These are phyloP conservation scores for Solanum sejunctum DNA, from an alignment of 257 asterid species.

Conservation along the genomic window DNA sequence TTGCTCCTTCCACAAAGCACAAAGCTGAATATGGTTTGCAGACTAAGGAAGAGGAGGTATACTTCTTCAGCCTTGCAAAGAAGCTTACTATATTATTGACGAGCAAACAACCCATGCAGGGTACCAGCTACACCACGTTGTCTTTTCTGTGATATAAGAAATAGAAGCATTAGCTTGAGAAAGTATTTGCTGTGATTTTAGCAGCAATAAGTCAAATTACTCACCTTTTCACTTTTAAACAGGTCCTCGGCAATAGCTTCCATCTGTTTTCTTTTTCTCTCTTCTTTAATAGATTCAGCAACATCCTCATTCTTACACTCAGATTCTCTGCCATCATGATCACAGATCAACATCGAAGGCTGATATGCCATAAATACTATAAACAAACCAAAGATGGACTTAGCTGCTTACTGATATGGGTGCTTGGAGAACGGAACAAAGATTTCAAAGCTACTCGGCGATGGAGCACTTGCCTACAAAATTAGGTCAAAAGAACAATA, in stretches of 20 bases:
- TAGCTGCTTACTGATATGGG: constrained; percentile 58
- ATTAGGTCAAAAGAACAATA: neutral
- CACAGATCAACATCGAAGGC: neutral
- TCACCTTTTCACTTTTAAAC: constrained; percentile 71
- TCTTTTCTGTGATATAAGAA: neutral
- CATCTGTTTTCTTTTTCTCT: constrained; percentile 82
- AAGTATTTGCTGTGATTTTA: neutral
- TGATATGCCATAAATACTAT: neutral
- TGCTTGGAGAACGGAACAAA: constrained; percentile 66
- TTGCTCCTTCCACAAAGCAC: neutral
- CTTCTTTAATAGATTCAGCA: constrained; percentile 57
- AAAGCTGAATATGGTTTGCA: neutral
- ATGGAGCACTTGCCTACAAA: constrained; percentile 39
- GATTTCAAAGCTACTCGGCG: constrained; percentile 75
- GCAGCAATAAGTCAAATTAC: neutral
- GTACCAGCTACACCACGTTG: neutral
- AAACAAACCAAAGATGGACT: neutral
- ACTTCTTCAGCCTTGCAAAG: neutral
- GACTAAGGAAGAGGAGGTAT: neutral
- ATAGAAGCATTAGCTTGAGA: neutral
- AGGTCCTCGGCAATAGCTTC: constrained; percentile 89
- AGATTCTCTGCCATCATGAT: constrained; percentile 36
- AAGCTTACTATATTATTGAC: neutral
- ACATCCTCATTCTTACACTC: constrained; percentile 63
- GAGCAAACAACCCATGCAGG: constrained; percentile 2